phyloP scores from a whole-genome alignment of 805 yeast genomes.

The Grigorovia humatica region DNA sequence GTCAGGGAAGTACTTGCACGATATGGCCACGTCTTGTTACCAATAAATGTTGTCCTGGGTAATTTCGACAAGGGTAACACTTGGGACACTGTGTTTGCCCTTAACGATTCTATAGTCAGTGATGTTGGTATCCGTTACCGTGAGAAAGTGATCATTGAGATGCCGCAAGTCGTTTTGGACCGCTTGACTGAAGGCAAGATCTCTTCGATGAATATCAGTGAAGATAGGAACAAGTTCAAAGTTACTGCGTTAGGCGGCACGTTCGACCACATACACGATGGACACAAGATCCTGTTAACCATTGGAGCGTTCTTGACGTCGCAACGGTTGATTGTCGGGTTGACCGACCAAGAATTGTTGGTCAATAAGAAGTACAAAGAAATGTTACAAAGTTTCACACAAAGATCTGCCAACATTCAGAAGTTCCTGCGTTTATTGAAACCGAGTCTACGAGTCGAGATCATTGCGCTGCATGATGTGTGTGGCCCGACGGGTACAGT shows the following conservation, averaged over 20 bases:
- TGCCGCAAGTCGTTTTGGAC: not conserved
- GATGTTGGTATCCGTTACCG: not conserved
- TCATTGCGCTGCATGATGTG: conserved; percentile 64
- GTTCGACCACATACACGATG: conserved; percentile 92
- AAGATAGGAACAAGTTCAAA: conserved; percentile 20
- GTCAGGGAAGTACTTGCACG: conserved; percentile 18
- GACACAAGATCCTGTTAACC: conserved; percentile 78
- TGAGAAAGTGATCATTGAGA: not conserved
- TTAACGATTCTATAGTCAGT: conserved; percentile 1
- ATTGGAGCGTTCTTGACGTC: conserved; percentile 55
- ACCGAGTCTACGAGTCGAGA: conserved; percentile 38
- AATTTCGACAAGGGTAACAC: conserved; percentile 5
- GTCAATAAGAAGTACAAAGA: conserved; percentile 66
- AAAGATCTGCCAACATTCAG: conserved; percentile 38
- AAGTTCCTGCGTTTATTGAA: conserved; percentile 40
- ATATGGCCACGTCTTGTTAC: conserved; percentile 10
- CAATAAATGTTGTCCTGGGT: conserved; percentile 19
- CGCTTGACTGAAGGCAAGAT: not conserved
- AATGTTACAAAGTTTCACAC: conserved; percentile 46
- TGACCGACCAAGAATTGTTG: conserved; percentile 68
- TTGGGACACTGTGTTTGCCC: conserved; percentile 14
- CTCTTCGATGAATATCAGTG: not conserved
- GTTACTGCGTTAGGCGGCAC: conserved; percentile 84
- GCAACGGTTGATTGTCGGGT: conserved; percentile 58
- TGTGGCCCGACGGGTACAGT: conserved; percentile 90